These are phyloP conservation scores for Fusarium brevicatenulatum DNA, from an alignment of 2,329 filamentous ascomycete species.

Conservation along the genomic window DNA sequence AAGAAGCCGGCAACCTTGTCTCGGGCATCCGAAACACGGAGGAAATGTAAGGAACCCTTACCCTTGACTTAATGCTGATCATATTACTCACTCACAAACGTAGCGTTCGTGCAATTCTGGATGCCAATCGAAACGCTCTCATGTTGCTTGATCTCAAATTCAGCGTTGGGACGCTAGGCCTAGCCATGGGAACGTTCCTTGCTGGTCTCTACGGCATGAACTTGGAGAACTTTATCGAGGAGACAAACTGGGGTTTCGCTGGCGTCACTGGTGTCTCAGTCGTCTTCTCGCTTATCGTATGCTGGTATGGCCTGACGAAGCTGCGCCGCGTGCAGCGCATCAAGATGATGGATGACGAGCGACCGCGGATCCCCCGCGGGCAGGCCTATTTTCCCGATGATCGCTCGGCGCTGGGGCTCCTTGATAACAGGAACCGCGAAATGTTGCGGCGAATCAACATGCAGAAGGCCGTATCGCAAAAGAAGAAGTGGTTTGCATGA, in stretches of 20 bases:
- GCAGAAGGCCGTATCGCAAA: slow-evolving; percentile 56
- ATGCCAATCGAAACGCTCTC: slow-evolving; percentile 96
- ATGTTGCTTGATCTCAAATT: slow-evolving; percentile 98
- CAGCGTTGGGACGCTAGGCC: slow-evolving; percentile 92
- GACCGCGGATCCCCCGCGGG: slow-evolving; percentile 51
- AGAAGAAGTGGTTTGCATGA: slow-evolving; percentile 47
- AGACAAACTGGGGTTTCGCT: slow-evolving; percentile 86
- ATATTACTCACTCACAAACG: slow-evolving; percentile 41
- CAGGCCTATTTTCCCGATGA: slow-evolving; percentile 52
- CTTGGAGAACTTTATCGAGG: slow-evolving; percentile 97
- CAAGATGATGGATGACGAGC: slow-evolving; percentile 74
- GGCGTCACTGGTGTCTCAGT: slow-evolving; percentile 78
- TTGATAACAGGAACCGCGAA: slow-evolving; percentile 66
- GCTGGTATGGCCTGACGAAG: slow-evolving; percentile 84
- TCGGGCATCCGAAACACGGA: slow-evolving; percentile 97
- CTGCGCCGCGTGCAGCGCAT: slow-evolving; percentile 88
- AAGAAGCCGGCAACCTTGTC: slow-evolving; percentile 91
- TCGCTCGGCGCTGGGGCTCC: slow-evolving; percentile 57
- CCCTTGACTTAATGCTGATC: neutral
- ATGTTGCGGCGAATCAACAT: slow-evolving; percentile 62
- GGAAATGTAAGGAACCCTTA: slow-evolving; percentile 78
- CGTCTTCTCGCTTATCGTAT: slow-evolving; percentile 79
- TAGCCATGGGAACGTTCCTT: slow-evolving; percentile 93
- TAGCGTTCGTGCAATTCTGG: slow-evolving; percentile 94
- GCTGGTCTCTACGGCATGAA: slow-evolving; percentile 99